These are phyloP conservation scores for Paraphoma chrysanthemicola DNA, from an alignment of 2,329 filamentous ascomycete genomes.

Conservation along the genomic window DNA sequence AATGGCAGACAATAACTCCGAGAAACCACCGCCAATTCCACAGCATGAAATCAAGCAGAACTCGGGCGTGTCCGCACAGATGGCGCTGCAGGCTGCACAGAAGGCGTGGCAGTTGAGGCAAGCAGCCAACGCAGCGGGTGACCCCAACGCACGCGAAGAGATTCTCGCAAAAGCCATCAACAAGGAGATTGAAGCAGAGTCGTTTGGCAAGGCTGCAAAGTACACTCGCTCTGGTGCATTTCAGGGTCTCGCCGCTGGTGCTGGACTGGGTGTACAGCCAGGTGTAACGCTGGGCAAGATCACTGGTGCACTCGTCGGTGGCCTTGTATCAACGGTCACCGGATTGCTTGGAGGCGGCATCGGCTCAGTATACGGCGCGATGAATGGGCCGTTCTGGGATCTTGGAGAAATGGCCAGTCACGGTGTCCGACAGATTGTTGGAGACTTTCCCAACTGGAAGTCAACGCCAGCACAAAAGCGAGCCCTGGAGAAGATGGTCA, in stretches of 20 bases:
- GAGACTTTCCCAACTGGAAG: slow-evolving; percentile 46
- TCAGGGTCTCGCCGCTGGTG: slow-evolving; percentile 49
- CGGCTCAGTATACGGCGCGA: slow-evolving; percentile 45
- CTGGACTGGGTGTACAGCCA: slow-evolving; percentile 46
- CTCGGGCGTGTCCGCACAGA: slow-evolving; percentile 45
- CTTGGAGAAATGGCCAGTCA: slow-evolving; percentile 46
- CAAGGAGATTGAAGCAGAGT: slow-evolving; percentile 51
- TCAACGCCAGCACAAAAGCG: slow-evolving; percentile 43
- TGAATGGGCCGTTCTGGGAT: slow-evolving; percentile 46
- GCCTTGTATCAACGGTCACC: slow-evolving; percentile 40
- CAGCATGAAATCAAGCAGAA: slow-evolving; percentile 49
- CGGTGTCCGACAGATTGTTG: slow-evolving; percentile 40
- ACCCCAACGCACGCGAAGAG: slow-evolving; percentile 48
- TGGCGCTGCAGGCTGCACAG: slow-evolving; percentile 46
- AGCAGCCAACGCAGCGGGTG: slow-evolving; percentile 48
- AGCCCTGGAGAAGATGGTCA: slow-evolving; percentile 47
- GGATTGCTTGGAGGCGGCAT: slow-evolving; percentile 45
- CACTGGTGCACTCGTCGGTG: slow-evolving; percentile 46
- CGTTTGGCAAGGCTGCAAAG: slow-evolving; percentile 51
- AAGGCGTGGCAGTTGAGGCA: slow-evolving; percentile 50
- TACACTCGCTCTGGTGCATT: slow-evolving; percentile 49
- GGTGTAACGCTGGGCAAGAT: slow-evolving; percentile 45
- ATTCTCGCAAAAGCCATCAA: slow-evolving; percentile 50
- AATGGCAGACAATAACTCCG: slow-evolving; percentile 13
- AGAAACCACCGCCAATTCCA: slow-evolving; percentile 30